These are phyloP conservation scores for Apiospora marii DNA, from an alignment of 2,329 filamentous ascomycete genomes.

Conservation along the genomic window DNA sequence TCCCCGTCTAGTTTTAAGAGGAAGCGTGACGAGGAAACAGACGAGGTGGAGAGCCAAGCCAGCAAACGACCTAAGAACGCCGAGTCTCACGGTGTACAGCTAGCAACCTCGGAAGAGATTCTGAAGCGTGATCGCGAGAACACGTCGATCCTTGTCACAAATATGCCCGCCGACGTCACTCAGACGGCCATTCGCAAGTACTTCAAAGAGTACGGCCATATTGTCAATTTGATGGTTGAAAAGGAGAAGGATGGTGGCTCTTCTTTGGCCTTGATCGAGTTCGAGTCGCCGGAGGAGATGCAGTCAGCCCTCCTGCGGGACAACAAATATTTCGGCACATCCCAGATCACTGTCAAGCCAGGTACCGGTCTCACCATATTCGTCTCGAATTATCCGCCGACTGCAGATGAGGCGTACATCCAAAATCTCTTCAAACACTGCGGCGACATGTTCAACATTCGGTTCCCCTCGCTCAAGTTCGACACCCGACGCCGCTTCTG, in stretches of 20 bases:
- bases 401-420: conserved; percentile 75
- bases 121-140: conserved; percentile 89
- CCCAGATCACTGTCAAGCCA: conserved; percentile 75
- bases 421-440: conserved; percentile 74
- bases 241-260: conserved; percentile 67
- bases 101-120: conserved; percentile 37
- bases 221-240: conserved; percentile 78
- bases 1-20: conserved; percentile 67
- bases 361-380: conserved; percentile 85
- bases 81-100: neutral
- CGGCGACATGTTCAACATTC: conserved; percentile 83
- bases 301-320: conserved; percentile 82
- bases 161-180: conserved; percentile 74
- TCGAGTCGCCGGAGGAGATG: conserved; percentile 81
- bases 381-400: conserved; percentile 87
- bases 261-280: conserved; percentile 82
- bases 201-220: conserved; percentile 87
- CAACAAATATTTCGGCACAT: conserved; percentile 78
- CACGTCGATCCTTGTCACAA: conserved; percentile 81
- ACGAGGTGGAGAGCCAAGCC: conserved; percentile 55
- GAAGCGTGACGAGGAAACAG: conserved; percentile 71
- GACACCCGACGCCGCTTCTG: conserved; percentile 92
- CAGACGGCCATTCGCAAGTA: conserved; percentile 84
- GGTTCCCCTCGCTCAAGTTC: conserved; percentile 90
- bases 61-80: conserved; percentile 72